Evolutionary conservation across 805 yeast species (phyloP).

Genomic region (Henningerozyma blattae): DNA sequence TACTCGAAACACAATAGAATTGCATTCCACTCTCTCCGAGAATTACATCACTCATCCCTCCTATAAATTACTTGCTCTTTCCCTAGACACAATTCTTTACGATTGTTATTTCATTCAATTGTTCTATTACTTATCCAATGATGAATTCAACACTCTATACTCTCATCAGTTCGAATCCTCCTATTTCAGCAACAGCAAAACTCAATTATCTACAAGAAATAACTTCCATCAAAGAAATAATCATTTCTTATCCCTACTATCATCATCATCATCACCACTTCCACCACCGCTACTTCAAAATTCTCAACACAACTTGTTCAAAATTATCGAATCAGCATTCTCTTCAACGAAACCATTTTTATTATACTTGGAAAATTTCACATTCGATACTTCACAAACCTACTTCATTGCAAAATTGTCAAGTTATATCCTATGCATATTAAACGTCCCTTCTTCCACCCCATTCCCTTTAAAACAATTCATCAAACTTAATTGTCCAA

Average conservation of each 20-base stretch:
- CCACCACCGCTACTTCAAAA: slow-evolving; percentile 11
- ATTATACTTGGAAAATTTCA: slow-evolving; percentile 1
- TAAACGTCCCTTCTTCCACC: slow-evolving; percentile 8
- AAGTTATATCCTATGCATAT: slow-evolving; percentile 20
- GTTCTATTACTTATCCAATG: slow-evolving; percentile 12
- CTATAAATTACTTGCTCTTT: slow-evolving; percentile 26
- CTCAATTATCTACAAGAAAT: no score
- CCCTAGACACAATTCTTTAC: slow-evolving; percentile 36
- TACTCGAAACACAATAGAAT: slow-evolving; percentile 26
- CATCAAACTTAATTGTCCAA: slow-evolving; percentile 5
- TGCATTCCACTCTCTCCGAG: slow-evolving; percentile 27
- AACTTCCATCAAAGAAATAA: slow-evolving; percentile 5
- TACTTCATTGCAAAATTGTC: slow-evolving; percentile 24
- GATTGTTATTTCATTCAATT: slow-evolving; percentile 37
- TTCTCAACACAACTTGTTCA: slow-evolving; percentile 14
- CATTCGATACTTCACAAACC: slow-evolving; percentile 10
- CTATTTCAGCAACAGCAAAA: no score
- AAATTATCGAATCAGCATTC: slow-evolving; percentile 11
- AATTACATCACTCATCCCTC: slow-evolving; percentile 21
- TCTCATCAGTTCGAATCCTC: no score
- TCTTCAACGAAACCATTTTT: slow-evolving; percentile 4
- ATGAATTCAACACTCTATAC: slow-evolving; percentile 16
- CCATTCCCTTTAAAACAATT: slow-evolving; percentile 4
- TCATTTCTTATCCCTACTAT: no score
- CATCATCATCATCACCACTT: no score